Percentiles rank a stretch among this genome's conserved stretches.
These are phyloP conservation scores for Prosopis cineraria DNA, from an alignment of 306 rosid genomes.

Conservation along the genomic window DNA sequence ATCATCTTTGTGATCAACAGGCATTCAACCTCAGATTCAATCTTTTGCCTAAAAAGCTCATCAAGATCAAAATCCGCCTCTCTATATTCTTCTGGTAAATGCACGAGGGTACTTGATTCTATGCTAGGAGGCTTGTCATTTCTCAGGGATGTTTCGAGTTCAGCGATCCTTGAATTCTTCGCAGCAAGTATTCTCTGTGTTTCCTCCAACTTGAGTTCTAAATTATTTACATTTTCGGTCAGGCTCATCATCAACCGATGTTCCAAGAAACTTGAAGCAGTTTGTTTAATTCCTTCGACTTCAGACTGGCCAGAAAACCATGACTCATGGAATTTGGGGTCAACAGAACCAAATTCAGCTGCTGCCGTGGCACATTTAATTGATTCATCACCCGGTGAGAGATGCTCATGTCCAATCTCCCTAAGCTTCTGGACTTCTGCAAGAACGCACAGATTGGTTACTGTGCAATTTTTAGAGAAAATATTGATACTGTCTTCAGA, in stretches of 20 bases:
- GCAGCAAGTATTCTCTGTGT: constrained; percentile 44
- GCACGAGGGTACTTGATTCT: constrained; percentile 50
- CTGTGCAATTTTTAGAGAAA: neutral
- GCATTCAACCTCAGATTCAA: constrained; percentile 77
- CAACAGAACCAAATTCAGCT: neutral
- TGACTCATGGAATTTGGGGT: neutral
- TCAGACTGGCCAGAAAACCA: neutral
- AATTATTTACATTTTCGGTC: constrained; percentile 52
- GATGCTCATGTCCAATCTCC: neutral
- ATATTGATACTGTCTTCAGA: neutral
- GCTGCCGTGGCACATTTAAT: neutral
- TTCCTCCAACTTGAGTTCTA: constrained; percentile 61
- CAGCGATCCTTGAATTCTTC: constrained; percentile 64
- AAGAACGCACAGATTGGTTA: constrained; percentile 30
- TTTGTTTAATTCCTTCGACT: constrained; percentile 36
- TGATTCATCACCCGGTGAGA: neutral
- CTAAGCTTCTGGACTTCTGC: constrained; percentile 43
- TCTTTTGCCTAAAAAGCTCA: constrained; percentile 55
- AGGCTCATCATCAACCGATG: constrained; percentile 52
- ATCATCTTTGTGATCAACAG: constrained; percentile 47
- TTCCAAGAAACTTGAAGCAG: constrained; percentile 56
- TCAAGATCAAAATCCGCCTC: constrained; percentile 57
- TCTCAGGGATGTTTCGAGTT: constrained; percentile 64
- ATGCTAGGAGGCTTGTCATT: constrained; percentile 43
- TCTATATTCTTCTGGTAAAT: constrained; percentile 36